phyloP scores from a whole-genome alignment of 2,329 filamentous ascomycete species.

The Plectosphaerella cucumerina region DNA sequence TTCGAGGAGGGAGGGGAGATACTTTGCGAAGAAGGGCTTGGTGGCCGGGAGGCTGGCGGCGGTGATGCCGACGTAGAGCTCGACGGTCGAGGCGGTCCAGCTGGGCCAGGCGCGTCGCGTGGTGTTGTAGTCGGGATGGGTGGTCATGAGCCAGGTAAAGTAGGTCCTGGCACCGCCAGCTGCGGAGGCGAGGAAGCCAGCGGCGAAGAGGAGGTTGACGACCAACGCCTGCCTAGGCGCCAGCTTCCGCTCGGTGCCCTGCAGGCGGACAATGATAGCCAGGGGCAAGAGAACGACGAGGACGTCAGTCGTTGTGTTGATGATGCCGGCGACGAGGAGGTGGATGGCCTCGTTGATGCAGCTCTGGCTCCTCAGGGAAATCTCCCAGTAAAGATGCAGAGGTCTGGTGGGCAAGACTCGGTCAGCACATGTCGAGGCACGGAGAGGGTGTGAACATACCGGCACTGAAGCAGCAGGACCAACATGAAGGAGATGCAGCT shows the following conservation, averaged over 20 bases:
- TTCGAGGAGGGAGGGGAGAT: conserved; percentile 20
- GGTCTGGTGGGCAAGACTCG: conserved; percentile 22
- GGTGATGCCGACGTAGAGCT: conserved; percentile 40
- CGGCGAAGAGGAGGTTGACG: conserved; percentile 42
- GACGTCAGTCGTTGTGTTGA: conserved; percentile 58
- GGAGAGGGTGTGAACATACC: conserved; percentile 18
- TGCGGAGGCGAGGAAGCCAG: conserved; percentile 42
- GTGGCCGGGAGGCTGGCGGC: conserved; percentile 40
- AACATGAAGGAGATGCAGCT: conserved; percentile 30
- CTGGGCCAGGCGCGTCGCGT: conserved; percentile 31
- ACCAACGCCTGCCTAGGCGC: conserved; percentile 40
- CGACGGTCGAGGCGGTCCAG: conserved; percentile 29
- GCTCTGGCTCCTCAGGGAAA: conserved; percentile 25
- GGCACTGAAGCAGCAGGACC: conserved; percentile 32
- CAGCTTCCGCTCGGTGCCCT: conserved; percentile 30
- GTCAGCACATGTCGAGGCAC: conserved; percentile 9
- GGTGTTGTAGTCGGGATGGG: conserved; percentile 22
- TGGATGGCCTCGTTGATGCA: conserved; percentile 47
- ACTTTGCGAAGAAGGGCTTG: conserved; percentile 37
- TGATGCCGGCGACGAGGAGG: conserved; percentile 48
- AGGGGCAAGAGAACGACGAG: conserved; percentile 49
- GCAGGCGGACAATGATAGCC: conserved; percentile 32
- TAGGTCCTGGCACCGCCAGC: conserved; percentile 32
- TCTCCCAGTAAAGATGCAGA: conserved; percentile 31
- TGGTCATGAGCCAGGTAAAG: conserved; percentile 24